Conservation (phyloP, 768 basidiomycete genomes). For the Auriscalpium orientale region DNA sequence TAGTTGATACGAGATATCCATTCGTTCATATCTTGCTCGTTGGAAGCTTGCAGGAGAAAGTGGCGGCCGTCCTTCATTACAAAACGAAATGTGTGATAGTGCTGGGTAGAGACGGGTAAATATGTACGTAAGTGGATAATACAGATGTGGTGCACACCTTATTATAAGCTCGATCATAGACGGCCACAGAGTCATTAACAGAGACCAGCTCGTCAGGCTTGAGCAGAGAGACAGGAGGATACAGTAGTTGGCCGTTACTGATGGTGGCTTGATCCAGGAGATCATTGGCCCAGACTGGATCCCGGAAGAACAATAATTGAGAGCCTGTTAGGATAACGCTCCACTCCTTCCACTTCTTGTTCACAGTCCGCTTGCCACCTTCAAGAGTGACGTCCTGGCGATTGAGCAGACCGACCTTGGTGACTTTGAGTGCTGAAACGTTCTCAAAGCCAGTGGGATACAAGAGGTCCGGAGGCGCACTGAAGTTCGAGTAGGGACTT, state of each 20-base stretch:
- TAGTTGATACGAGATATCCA: slow-evolving; percentile 95
- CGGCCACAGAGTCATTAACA: slow-evolving; percentile 69
- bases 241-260: slow-evolving; percentile 24
- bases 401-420: slow-evolving; percentile 73
- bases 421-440: slow-evolving; percentile 52
- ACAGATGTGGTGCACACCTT: slow-evolving; percentile 44
- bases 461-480: slow-evolving; percentile 22
- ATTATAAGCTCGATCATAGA: slow-evolving; percentile 68
- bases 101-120: background rate
- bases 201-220: slow-evolving; percentile 84
- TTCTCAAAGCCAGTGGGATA: slow-evolving; percentile 23
- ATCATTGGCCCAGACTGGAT: slow-evolving; percentile 46
- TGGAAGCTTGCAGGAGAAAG: slow-evolving; percentile 67
- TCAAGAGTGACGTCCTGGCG: slow-evolving; percentile 76
- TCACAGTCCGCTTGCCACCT: slow-evolving; percentile 66
- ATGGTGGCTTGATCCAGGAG: slow-evolving; percentile 37
- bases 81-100: slow-evolving; percentile 64
- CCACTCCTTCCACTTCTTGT: slow-evolving; percentile 85
- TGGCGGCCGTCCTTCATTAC: slow-evolving; percentile 72
- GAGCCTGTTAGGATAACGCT: slow-evolving; percentile 83
- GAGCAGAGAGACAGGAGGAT: slow-evolving; percentile 37
- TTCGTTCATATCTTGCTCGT: slow-evolving; percentile 69
- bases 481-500: slow-evolving; percentile 12
- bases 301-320: slow-evolving; percentile 86
- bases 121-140: background rate